Conservation (phyloP, 108 stramenopile species). For the Mediolabrus comicus region DNA sequence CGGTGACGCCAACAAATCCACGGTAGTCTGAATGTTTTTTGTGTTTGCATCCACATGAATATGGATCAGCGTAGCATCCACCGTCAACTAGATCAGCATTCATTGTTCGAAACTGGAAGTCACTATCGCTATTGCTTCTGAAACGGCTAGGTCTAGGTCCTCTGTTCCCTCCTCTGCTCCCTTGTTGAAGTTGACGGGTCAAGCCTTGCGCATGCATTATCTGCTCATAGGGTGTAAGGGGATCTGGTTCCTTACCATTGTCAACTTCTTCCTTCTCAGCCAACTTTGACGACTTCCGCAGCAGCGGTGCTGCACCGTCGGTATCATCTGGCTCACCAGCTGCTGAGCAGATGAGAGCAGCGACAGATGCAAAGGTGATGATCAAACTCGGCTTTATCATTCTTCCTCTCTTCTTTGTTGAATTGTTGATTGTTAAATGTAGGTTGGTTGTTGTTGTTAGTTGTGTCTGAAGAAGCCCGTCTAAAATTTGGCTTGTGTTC, state of each 20-base stretch:
- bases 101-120: background rate
- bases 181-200: background rate
- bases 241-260: background rate
- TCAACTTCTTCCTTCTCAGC: background rate
- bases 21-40: slow-evolving; percentile 24
- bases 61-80: slow-evolving; percentile 8
- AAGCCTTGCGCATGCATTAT: background rate
- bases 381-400: background rate
- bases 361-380: background rate
- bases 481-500: too few species aligned
- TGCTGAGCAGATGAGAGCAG: background rate
- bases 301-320: background rate
- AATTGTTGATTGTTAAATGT: too few species aligned
- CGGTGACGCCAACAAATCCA: slow-evolving; percentile 3
- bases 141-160: background rate
- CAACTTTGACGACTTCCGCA: background rate
- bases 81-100: background rate
- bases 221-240: background rate
- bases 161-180: background rate
- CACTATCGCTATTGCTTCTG: background rate
- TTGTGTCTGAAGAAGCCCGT: too few species aligned
- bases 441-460: too few species aligned
- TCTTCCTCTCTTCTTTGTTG: background rate
- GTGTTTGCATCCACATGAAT: slow-evolving; percentile 18
- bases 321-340: background rate